Evolutionary conservation across 352 stramenopile species (phyloP), one percentile per base, ranked within the genome.

Genomic region (Phytophthora ohioensis): DNA sequence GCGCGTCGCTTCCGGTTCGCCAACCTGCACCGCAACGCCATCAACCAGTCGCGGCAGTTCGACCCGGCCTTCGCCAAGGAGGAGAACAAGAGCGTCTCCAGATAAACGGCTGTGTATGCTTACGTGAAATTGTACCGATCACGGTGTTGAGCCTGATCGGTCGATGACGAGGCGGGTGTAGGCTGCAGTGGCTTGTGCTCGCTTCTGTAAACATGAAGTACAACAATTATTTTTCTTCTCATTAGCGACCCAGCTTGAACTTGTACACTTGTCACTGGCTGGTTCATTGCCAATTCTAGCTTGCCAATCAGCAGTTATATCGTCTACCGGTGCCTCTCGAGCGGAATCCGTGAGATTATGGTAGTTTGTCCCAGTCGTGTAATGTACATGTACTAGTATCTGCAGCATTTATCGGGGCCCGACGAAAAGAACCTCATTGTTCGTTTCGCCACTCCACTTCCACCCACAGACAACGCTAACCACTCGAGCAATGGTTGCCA

Each of bases 21-120:
- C 39, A 85, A 85, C 69, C 70, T 85, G 51, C 70, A 73, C 53
- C 77, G 76, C 68, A 86, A 88, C 69, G 59, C 78, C 56, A 86
- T 88, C 75, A 87, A 90, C 72, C 81, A 90, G 79, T 90, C 81
- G 31, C 78, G 64, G 27, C 79, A 90, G 71, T 90, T 82, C 67
- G 81, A 86, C 60, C 57, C 64, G 8, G 64, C 83, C 17, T 90
- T 75, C 56, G 71, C 57, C 38, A 85, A 85, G 68, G 64, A 82
- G n/a, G 79, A 85, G 75, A 90, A 87, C 75, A 67, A 80, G 67
- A 47, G 15, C 31, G 66, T 87, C 31, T n/a, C 49, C 49, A 56
- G 49, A 56, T 56, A 43, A 43, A 2, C 15, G n/a, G 31, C 17
- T 31, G 8, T 32, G 43, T 5, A 21, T 21, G 10, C 21, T 35